A percentile compares a stretch with the other conserved stretches of the same genome.
Evolutionary conservation across 371 early-diverging fungal species (phyloP).

Genomic region (Blakeslea trispora): DNA sequence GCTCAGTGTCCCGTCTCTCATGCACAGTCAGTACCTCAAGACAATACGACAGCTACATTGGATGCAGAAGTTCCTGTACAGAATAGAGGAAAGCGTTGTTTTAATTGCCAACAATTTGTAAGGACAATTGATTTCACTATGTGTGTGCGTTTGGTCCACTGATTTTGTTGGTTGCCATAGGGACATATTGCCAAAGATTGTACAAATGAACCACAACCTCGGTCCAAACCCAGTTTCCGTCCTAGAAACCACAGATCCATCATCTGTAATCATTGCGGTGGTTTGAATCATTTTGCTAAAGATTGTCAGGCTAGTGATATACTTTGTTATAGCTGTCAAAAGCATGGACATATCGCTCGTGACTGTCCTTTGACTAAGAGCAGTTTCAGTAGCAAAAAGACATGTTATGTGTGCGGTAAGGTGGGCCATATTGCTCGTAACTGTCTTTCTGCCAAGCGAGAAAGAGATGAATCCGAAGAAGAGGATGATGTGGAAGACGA

Average conservation of each 20-base stretch:
- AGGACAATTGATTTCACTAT: too few relatives aligned
- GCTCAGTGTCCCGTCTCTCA: slow-evolving; percentile 53
- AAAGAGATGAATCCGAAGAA: slow-evolving; percentile 23
- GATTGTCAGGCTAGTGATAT: slow-evolving; percentile 63
- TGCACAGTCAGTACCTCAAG: slow-evolving; percentile 13
- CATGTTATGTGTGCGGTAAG: slow-evolving; percentile 60
- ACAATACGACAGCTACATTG: slow-evolving; percentile 6
- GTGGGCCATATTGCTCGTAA: slow-evolving; percentile 61
- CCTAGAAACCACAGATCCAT: slow-evolving; percentile 28
- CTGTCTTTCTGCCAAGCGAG: slow-evolving; percentile 39
- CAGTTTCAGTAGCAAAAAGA: slow-evolving; percentile 13
- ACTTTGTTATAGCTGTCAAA: slow-evolving; percentile 62
- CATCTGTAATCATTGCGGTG: slow-evolving; percentile 63
- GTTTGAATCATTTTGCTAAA: slow-evolving; percentile 61
- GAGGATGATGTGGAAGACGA: slow-evolving; percentile 9
- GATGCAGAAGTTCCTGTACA: too few relatives aligned
- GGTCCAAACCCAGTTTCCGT: slow-evolving; percentile 1
- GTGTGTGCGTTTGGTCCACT: not conserved
- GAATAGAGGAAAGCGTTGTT: slow-evolving; percentile 33
- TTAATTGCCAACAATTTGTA: slow-evolving; percentile 61
- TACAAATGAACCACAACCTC: slow-evolving; percentile 33
- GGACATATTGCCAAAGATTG: slow-evolving; percentile 68
- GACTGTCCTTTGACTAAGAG: slow-evolving; percentile 39
- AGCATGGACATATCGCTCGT: slow-evolving; percentile 62
- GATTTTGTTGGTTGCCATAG: slow-evolving; percentile 25